Evolutionary conservation across 2,329 filamentous ascomycete genomes (phyloP), one percentile per base, ranked within the genome.

Genomic region (Sporothrix protearum): DNA sequence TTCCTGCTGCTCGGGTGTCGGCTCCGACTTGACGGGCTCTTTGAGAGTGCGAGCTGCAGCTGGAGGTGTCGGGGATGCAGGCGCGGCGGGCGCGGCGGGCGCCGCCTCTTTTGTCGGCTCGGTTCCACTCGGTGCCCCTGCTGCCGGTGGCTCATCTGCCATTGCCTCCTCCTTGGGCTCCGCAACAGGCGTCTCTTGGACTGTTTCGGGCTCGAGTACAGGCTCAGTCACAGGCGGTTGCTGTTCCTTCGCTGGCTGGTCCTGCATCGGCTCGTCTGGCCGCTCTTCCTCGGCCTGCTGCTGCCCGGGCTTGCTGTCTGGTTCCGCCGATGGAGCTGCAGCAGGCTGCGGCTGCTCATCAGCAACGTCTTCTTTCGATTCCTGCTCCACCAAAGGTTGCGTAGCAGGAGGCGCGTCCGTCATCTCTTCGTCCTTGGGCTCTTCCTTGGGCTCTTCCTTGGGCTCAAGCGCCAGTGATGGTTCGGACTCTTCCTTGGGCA

Each of bases 201-300:
- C 49, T 12, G 49, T 10, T 22, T 53, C 49, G 2, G 49, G 49
- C 49, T 53, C 22, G 8, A n/a, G 28, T 14, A 25, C 39, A 5
- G 68, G 42, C 19, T 30, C 55, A 36, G 68, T 14, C 3, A 36
- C 70, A 2, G 22, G 51, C 22, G 63, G 42, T 14, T 67, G n/a
- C n/a, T 63, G 42, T 14, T 47, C 42, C 42, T 47, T 51, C 16
- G n/a, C 57, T 25, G 71, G 55, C 71, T 68, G 71, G 45, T 73
- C 72, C 42, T 51, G 42, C 72, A 71, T 73, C 5, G 61, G 72
- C 70, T 71, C 55, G 33, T 71, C 70, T 14, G 57, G 47, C 12
- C 42, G 47, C 49, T 66, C 71, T 16, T 36, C 68, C 22, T 33
- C 64, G 30, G n/a, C 16, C 45, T 49, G 30, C 9, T 57, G 5